Evolutionary conservation across 108 stramenopile genomes (phyloP).

Genomic region (Licmophora abbreviata): DNA sequence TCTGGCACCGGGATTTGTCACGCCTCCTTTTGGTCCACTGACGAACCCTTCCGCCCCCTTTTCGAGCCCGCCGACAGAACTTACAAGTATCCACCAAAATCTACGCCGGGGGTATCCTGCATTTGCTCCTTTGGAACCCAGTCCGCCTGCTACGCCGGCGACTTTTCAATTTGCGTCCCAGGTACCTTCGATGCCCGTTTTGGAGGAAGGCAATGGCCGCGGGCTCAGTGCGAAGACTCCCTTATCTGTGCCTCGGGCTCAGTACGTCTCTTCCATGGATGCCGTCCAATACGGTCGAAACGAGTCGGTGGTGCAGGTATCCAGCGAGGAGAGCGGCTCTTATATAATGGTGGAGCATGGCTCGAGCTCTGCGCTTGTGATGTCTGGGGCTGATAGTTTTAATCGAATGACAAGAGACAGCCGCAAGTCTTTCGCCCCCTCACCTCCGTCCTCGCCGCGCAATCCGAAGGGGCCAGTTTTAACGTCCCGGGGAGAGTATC

Average conservation of each 20-base stretch:
- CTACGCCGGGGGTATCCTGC: constrained; percentile 2
- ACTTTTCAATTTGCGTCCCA: background rate
- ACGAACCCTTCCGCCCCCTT: constrained; percentile 18
- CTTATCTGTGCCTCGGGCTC: constrained; percentile 1
- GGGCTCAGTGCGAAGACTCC: background rate
- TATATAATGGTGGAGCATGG: constrained; percentile 82
- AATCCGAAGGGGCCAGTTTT: too few species aligned
- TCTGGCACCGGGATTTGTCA: constrained; percentile 24
- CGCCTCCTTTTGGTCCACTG: constrained; percentile 24
- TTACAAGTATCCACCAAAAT: background rate
- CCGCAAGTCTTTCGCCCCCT: too few species aligned
- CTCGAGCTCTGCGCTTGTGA: background rate
- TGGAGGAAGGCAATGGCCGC: background rate
- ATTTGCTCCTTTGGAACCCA: constrained; percentile 27
- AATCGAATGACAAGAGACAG: too few species aligned
- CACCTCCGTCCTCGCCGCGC: too few species aligned
- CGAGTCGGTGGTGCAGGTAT: constrained; percentile 36
- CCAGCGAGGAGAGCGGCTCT: constrained; percentile 38
- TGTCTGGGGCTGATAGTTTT: background rate
- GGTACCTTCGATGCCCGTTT: background rate
- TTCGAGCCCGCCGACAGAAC: background rate
- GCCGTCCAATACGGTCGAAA: constrained; percentile 6
- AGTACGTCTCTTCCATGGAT: too few species aligned
- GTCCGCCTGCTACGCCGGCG: constrained; percentile 16
- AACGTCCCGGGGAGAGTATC: constrained; percentile 10